Evolutionary conservation across 257 asterid species (phyloP).

Genomic region (Solanum tarijense): DNA sequence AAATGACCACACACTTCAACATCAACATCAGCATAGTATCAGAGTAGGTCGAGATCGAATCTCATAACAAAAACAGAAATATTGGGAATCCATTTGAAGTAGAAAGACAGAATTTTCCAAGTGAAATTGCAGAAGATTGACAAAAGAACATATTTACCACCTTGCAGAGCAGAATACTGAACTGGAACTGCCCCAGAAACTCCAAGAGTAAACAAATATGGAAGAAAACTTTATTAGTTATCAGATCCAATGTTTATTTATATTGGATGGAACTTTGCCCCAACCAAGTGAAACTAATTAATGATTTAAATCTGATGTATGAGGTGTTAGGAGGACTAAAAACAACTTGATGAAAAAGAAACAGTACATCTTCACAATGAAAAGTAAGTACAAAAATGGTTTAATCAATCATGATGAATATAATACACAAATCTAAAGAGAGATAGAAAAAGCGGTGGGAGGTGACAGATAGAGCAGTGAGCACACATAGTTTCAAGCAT

Average conservation of each 20-base stretch:
- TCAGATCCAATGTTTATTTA: not conserved
- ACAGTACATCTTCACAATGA: not conserved
- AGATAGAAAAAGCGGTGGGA: conserved; percentile 18
- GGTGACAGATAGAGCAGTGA: conserved; percentile 86
- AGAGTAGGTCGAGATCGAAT: too few species aligned
- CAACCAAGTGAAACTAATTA: not conserved
- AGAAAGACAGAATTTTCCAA: not conserved
- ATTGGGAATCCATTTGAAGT: not conserved
- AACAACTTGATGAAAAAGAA: too few species aligned
- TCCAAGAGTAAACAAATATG: not conserved
- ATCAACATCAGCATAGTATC: too few species aligned
- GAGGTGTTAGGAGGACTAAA: too few species aligned
- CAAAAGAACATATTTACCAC: not conserved
- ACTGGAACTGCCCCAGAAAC: not conserved
- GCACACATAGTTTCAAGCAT: conserved; percentile 80
- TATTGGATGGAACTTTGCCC: not conserved
- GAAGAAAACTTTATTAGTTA: not conserved
- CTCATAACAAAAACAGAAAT: not conserved
- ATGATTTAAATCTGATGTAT: not conserved
- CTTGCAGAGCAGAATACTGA: not conserved
- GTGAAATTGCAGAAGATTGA: not conserved
- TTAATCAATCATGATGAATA: not conserved
- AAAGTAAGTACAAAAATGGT: not conserved
- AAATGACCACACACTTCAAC: too few species aligned
- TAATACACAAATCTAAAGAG: not conserved